phyloP scores from a whole-genome alignment of 164 flowering plant genomes.

The Berberis vulgaris region DNA sequence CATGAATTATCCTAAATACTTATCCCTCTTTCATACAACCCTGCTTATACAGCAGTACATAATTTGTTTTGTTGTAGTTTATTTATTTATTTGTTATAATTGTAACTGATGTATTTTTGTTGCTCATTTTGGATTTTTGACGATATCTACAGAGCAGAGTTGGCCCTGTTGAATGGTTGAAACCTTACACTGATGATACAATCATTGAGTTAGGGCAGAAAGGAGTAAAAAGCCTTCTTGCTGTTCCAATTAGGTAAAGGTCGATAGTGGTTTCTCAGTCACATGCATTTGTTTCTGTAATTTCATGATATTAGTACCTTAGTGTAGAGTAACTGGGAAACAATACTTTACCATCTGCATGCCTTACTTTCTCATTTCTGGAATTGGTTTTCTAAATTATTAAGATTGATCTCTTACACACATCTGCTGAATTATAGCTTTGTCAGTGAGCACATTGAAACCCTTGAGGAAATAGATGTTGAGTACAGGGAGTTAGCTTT shows the following conservation, averaged over 20 bases:
- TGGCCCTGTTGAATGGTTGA: constrained; percentile 98
- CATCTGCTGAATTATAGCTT: not conserved
- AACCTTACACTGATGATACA: constrained; percentile 95
- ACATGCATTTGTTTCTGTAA: too few species aligned
- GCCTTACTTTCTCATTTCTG: not conserved
- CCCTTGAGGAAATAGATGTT: constrained; percentile 95
- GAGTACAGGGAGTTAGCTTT: constrained; percentile 95
- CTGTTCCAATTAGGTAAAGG: constrained; percentile 88
- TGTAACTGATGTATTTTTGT: not conserved
- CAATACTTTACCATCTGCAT: not conserved
- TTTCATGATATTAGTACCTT: too few species aligned
- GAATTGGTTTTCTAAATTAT: not conserved
- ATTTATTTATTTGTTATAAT: not conserved
- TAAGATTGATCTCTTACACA: not conserved
- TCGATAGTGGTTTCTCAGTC: too few species aligned
- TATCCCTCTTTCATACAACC: too few species aligned
- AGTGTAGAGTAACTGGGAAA: not conserved
- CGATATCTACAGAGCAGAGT: constrained; percentile 72
- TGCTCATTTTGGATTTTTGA: not conserved
- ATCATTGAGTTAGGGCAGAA: constrained; percentile 78
- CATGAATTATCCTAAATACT: too few species aligned
- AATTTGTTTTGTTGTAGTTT: too few species aligned
- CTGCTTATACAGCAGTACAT: too few species aligned
- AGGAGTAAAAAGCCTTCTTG: constrained; percentile 82
- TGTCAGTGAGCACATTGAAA: constrained; percentile 88